A percentile compares a stretch with the other conserved stretches of the same genome.
Conservation (phyloP, 208 protist species). For the Borovskyia barvae region DNA sequence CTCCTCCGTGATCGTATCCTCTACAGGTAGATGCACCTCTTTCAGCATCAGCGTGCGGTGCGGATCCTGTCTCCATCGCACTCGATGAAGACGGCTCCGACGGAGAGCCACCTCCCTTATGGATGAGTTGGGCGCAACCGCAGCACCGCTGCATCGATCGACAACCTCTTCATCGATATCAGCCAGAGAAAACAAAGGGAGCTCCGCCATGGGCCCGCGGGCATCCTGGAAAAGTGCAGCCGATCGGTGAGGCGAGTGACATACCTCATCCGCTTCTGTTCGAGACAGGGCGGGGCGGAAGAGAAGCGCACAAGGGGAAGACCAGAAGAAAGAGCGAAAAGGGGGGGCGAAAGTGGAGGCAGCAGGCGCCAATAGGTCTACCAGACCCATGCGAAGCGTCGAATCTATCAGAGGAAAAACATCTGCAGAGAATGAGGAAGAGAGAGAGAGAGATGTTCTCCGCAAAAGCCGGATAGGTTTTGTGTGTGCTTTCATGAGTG, state of each 20-base stretch:
- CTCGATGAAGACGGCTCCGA: constrained; percentile 36
- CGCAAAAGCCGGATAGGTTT: too few species aligned
- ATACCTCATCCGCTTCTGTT: too few species aligned
- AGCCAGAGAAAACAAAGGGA: constrained; percentile 19
- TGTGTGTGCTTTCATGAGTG: too few species aligned
- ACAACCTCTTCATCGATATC: constrained; percentile 14
- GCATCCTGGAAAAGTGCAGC: too few species aligned
- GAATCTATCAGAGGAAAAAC: too few species aligned
- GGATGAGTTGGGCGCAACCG: background rate
- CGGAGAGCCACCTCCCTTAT: background rate
- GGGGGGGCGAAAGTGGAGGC: too few species aligned
- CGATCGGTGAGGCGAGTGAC: too few species aligned
- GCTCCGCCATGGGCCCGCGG: constrained; percentile 11
- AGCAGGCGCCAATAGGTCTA: too few species aligned
- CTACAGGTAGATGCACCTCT: constrained; percentile 34
- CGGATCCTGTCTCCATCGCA: constrained; percentile 23
- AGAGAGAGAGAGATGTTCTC: background rate
- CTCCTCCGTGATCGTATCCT: constrained; percentile 24
- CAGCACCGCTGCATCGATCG: background rate
- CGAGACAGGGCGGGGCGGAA: too few species aligned
- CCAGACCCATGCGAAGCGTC: too few species aligned
- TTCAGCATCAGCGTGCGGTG: constrained; percentile 42
- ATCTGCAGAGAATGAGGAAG: background rate
- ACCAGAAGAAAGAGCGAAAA: too few species aligned
- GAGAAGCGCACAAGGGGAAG: too few species aligned